These are phyloP conservation scores for Planoprotostelium fungivorum DNA, from an alignment of 78 protist genomes.

Conservation along the genomic window DNA sequence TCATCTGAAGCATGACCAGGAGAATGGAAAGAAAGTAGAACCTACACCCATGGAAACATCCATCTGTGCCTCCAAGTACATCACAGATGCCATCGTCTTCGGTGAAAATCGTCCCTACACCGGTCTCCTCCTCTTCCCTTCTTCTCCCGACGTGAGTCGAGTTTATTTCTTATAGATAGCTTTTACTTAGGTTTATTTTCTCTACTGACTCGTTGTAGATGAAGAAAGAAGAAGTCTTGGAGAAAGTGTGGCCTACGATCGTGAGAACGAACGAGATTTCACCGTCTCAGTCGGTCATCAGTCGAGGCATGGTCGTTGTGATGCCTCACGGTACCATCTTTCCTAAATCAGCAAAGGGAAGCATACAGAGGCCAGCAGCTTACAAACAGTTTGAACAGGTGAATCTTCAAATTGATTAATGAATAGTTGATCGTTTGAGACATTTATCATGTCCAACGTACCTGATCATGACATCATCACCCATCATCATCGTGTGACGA, in stretches of 20 bases:
- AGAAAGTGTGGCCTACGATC: background rate
- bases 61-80: background rate
- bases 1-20: too few species aligned
- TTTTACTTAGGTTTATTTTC: too few species aligned
- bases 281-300: background rate
- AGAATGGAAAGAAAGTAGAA: background rate
- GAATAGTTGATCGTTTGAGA: background rate
- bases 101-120: background rate
- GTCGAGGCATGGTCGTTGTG: background rate
- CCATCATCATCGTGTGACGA: too few species aligned
- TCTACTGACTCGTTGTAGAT: background rate
- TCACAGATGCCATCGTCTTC: background rate
- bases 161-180: too few species aligned
- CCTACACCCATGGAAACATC: background rate
- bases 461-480: too few species aligned
- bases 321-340: background rate
- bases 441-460: too few species aligned
- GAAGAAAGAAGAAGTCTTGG: background rate
- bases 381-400: background rate
- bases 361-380: background rate
- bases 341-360: background rate
- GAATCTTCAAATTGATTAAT: background rate
- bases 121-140: background rate
- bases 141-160: background rate
- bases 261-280: background rate